A percentile compares a stretch with the other conserved stretches of the same genome.
phyloP scores from a whole-genome alignment of 768 basidiomycete genomes.

The Leccinum boreale region DNA sequence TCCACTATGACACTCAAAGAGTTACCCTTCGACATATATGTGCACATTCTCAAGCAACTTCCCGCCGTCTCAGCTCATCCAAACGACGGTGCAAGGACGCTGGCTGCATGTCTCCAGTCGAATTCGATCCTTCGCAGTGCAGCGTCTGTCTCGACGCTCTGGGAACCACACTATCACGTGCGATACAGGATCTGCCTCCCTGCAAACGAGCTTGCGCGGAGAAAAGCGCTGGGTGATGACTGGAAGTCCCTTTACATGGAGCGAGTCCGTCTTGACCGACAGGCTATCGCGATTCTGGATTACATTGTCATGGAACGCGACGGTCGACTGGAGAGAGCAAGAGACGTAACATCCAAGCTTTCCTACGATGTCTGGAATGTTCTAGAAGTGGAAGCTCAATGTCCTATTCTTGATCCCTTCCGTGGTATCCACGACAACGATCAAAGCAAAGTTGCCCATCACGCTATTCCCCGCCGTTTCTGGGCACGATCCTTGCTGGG shows the following conservation, averaged over 20 bases:
- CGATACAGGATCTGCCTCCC: constrained; percentile 46
- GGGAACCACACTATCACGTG: constrained; percentile 50
- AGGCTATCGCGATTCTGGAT: constrained; percentile 40
- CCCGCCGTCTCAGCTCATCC: constrained; percentile 26
- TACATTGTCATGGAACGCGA: constrained; percentile 36
- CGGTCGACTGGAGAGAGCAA: constrained; percentile 39
- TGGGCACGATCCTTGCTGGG: constrained; percentile 49
- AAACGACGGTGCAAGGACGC: constrained; percentile 28
- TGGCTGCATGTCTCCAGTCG: constrained; percentile 39
- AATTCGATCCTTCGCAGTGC: constrained; percentile 43
- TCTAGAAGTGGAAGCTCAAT: constrained; percentile 39
- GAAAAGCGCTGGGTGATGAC: constrained; percentile 29
- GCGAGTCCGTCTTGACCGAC: constrained; percentile 42
- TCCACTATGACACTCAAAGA: constrained; percentile 17
- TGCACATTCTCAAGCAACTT: constrained; percentile 35
- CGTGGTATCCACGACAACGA: constrained; percentile 11
- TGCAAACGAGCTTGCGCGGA: constrained; percentile 36
- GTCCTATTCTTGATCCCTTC: constrained; percentile 34
- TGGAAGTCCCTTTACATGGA: constrained; percentile 47
- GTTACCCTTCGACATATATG: constrained; percentile 36
- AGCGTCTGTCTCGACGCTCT: constrained; percentile 40
- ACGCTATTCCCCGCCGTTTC: constrained; percentile 43
- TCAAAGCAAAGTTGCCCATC: constrained; percentile 12
- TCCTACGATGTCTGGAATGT: constrained; percentile 57
- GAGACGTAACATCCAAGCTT: constrained; percentile 36